Conservation (phyloP, 495 filamentous ascomycete genomes). For the Pseudevernia furfuracea region DNA sequence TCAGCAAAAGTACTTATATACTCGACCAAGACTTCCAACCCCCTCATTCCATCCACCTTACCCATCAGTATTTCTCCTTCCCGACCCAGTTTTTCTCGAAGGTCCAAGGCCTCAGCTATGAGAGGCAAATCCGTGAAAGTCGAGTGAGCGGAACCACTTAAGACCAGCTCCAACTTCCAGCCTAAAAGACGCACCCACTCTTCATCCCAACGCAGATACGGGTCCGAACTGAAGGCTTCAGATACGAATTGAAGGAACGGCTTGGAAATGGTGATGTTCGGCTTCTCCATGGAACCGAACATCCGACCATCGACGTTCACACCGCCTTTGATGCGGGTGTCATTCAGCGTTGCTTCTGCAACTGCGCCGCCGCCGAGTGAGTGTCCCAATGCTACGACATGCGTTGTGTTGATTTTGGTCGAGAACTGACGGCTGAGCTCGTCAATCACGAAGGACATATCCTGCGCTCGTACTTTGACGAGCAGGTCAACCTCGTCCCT, state of each 20-base stretch:
- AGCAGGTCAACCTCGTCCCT: constrained; percentile 12
- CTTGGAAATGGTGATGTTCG: constrained; percentile 18
- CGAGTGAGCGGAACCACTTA: constrained; percentile 25
- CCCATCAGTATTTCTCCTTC: background rate
- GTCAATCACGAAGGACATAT: constrained; percentile 35
- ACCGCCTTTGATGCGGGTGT: constrained; percentile 38
- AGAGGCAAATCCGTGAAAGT: constrained; percentile 27
- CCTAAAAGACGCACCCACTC: constrained; percentile 27
- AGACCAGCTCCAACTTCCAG: constrained; percentile 29
- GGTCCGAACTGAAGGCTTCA: constrained; percentile 20
- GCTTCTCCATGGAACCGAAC: constrained; percentile 28
- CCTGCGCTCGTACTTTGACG: constrained; percentile 29
- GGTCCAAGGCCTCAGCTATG: background rate
- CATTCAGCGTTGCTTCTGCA: constrained; percentile 33
- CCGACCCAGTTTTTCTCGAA: constrained; percentile 1
- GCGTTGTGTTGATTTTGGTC: constrained; percentile 4
- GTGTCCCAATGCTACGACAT: constrained; percentile 38
- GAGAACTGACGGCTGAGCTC: constrained; percentile 25
- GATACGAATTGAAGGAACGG: constrained; percentile 33
- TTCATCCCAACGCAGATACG: constrained; percentile 25
- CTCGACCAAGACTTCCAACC: background rate
- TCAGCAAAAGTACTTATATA: constrained; percentile 12
- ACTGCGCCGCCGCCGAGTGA: constrained; percentile 48
- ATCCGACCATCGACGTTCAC: constrained; percentile 43
- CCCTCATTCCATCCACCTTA: constrained; percentile 4